These are phyloP conservation scores for Podaxis carcinomalis DNA, from an alignment of 768 basidiomycete genomes.

Conservation along the genomic window DNA sequence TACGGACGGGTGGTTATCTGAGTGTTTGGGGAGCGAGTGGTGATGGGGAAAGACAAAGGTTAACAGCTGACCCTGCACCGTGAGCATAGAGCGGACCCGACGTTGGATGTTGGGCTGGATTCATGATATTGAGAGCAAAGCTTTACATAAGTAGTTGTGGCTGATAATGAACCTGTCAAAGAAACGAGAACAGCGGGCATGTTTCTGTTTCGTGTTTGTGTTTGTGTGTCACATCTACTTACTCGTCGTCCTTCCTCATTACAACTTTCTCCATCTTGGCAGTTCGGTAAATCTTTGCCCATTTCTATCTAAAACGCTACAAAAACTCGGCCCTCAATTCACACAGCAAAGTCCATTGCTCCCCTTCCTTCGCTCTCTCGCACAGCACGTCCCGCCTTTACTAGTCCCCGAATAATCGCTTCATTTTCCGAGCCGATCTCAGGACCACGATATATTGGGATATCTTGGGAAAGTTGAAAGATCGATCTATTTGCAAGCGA, in stretches of 20 bases:
- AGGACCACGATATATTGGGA: background rate
- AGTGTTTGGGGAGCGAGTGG: background rate
- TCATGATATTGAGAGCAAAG: background rate
- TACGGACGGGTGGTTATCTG: no score
- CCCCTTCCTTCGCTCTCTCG: background rate
- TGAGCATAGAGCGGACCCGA: background rate
- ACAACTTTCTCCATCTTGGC: background rate
- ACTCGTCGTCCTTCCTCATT: background rate
- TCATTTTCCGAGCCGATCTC: background rate
- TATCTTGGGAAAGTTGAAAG: background rate
- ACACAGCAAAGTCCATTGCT: background rate
- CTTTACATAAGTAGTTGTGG: background rate
- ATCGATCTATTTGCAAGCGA: background rate
- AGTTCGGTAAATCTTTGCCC: background rate
- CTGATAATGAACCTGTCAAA: background rate
- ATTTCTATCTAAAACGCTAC: background rate
- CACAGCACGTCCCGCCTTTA: background rate
- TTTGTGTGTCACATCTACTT: background rate
- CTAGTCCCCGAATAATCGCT: background rate
- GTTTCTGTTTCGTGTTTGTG: background rate
- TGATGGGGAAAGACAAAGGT: background rate
- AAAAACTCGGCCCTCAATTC: no score
- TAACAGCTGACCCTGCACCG: background rate
- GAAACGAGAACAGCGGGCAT: background rate
- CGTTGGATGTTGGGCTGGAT: background rate